Conservation (phyloP, 768 basidiomycete species). For the Vishniacozyma victoriae region DNA sequence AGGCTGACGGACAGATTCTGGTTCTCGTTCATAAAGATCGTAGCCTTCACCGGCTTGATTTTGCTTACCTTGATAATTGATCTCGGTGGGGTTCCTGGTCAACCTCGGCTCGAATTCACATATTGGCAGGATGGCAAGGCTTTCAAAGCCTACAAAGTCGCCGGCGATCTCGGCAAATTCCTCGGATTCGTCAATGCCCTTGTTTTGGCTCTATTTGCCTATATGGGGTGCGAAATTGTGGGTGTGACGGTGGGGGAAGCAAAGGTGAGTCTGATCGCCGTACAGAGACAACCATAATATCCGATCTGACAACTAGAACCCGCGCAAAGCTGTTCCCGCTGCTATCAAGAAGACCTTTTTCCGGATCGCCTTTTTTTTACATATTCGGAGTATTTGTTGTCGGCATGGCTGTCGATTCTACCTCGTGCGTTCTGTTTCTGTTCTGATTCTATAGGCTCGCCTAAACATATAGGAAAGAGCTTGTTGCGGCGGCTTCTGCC, state of each 20-base stretch:
- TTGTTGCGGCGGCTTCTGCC: no score
- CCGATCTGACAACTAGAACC: slow-evolving; percentile 23
- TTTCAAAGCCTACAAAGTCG: no score
- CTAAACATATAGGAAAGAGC: no score
- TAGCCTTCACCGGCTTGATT: slow-evolving; percentile 35
- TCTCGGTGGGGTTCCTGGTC: slow-evolving; percentile 56
- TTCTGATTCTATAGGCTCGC: no score
- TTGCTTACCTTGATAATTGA: slow-evolving; percentile 13
- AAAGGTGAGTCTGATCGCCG: slow-evolving; percentile 7
- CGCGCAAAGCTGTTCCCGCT: slow-evolving; percentile 31
- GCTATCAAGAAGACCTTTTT: slow-evolving; percentile 41
- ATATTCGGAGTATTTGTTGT: slow-evolving; percentile 59
- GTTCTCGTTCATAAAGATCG: slow-evolving; percentile 21
- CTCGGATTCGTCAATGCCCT: slow-evolving; percentile 21
- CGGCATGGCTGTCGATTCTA: slow-evolving; percentile 48
- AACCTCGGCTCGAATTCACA: slow-evolving; percentile 53
- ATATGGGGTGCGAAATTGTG: slow-evolving; percentile 15
- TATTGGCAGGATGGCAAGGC: slow-evolving; percentile 30
- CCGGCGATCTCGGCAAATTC: no score
- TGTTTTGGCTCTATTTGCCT: slow-evolving; percentile 16
- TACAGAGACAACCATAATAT: no score
- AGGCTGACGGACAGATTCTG: neutral
- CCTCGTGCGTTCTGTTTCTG: neutral
- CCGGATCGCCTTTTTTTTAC: slow-evolving; percentile 73
- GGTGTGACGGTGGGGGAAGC: slow-evolving; percentile 9